Base-by-base conservation (phyloP, 2,329 filamentous ascomycete species). In the Aspergillus sojae region DNA sequence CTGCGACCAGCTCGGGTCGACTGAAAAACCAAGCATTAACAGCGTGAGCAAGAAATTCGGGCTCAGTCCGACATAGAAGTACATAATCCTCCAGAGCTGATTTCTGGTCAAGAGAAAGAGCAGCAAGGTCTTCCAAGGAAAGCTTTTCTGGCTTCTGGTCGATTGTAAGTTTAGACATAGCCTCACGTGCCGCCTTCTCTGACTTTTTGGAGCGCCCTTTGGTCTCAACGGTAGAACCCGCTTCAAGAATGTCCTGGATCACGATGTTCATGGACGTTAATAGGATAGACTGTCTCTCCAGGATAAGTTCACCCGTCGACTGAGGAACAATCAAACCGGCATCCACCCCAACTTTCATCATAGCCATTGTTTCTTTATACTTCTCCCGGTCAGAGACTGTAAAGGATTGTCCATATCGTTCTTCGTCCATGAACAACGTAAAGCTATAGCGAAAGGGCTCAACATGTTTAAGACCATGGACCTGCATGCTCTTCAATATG, bases 241-340 rank as follows among this genome's bases (percentile, higher is more conserved):
- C 63, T 0, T 81, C 74, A 1, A 84, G 71, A 34, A 84, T 79
- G 45, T 80, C 75, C 1, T 62, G 78, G 5, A 84, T 69, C 1
- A 82, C 67, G n/a, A 81, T 73, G 61, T 78, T 80, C 34, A 84
- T 78, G 6, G 19, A 12, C 55, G 79, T 76, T 0, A 83, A 46
- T 0, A 82, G 57, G 4, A 65, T 69, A 1, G 67, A 46, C 61
- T 84, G 82, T 63, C 82, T 75, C 45, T 66, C 34, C 1, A 85
- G 62, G 14, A 85, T 71, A 1, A 83, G 68, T 39, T 72, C 7
- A 12, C 66, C 30, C 11, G 59, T 60, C 7, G 52, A 36, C 56
- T 63, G 60, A 5, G 72, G 70, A 16, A 75, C 67, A 36, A 66
- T 64, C 6, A 71, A 34, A 28, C 67, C 62, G 32, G 69, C 65